These are phyloP conservation scores for Ogataea trehaloabstinens DNA, from an alignment of 805 yeast species.

Conservation along the genomic window DNA sequence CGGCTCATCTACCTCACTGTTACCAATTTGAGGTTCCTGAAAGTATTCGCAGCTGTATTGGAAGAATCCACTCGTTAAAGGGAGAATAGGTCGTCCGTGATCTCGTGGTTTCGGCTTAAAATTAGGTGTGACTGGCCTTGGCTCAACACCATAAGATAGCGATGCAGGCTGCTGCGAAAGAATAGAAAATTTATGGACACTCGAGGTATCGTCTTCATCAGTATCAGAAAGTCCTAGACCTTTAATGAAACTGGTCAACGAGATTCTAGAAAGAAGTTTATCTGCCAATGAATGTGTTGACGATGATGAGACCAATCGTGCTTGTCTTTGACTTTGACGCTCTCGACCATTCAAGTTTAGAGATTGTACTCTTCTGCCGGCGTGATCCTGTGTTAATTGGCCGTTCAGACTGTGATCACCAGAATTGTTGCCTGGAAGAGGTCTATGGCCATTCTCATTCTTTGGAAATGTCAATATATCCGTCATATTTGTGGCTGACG, in stretches of 20 bases:
- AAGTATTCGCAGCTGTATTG: constrained; percentile 86
- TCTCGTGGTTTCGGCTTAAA: constrained; percentile 35
- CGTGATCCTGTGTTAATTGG: constrained; percentile 6
- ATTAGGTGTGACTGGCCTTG: constrained; percentile 58
- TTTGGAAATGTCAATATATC: background rate
- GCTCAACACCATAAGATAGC: constrained; percentile 40
- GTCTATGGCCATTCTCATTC: background rate
- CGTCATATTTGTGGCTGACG: constrained; percentile 5
- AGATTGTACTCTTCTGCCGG: constrained; percentile 25
- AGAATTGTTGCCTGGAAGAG: background rate
- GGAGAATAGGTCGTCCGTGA: constrained; percentile 43
- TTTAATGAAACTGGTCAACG: constrained; percentile 21
- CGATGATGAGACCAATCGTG: constrained; percentile 22
- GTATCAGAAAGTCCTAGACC: constrained; percentile 22
- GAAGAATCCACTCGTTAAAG: constrained; percentile 61
- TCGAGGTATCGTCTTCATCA: constrained; percentile 20
- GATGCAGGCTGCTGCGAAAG: constrained; percentile 27
- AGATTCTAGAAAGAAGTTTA: constrained; percentile 17
- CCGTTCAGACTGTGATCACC: constrained; percentile 2
- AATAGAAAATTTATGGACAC: constrained; percentile 23
- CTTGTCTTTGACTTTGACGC: constrained; percentile 2
- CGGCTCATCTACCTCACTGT: constrained; percentile 82
- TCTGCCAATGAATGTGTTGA: constrained; percentile 24
- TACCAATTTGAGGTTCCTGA: constrained; percentile 93
- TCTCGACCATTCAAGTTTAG: constrained; percentile 15